Evolutionary conservation across 257 asterid genomes (phyloP).

Genomic region (Solanum bulbocastanum): DNA sequence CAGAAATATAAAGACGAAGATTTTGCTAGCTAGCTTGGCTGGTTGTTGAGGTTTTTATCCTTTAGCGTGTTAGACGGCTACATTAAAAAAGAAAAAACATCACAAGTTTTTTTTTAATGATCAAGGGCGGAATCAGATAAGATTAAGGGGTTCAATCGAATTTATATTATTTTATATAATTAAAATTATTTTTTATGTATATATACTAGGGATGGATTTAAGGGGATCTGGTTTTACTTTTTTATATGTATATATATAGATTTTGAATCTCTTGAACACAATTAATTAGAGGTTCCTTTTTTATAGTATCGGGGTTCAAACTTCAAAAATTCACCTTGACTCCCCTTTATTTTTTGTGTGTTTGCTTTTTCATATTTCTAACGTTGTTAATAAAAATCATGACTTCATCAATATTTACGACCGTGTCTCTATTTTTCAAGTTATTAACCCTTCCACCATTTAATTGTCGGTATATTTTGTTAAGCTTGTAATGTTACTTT

Average conservation of each 20-base stretch:
- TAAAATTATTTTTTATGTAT: too few relatives aligned
- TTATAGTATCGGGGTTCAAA: neutral
- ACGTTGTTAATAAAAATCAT: too few relatives aligned
- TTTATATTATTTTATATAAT: too few relatives aligned
- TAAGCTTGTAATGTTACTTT: neutral
- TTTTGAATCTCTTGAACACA: accelerated
- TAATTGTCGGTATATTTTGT: neutral
- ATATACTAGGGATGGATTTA: neutral
- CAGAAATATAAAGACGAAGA: neutral
- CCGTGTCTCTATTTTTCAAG: neutral
- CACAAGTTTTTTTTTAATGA: neutral
- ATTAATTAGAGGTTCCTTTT: too few relatives aligned
- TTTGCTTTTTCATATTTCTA: too few relatives aligned
- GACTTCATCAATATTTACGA: accelerated
- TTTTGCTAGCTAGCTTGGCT: neutral
- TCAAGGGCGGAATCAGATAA: too few relatives aligned
- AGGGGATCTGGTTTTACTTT: accelerated
- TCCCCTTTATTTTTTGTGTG: neutral
- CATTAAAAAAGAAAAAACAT: neutral
- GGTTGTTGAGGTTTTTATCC: neutral
- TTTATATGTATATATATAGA: too few relatives aligned
- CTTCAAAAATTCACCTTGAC: too few relatives aligned
- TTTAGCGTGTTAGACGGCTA: neutral
- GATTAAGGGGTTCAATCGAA: too few relatives aligned
- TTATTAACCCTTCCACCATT: neutral